phyloP scores from a whole-genome alignment of 2,329 filamentous ascomycete genomes.

The Microcyclospora tardicrescens region DNA sequence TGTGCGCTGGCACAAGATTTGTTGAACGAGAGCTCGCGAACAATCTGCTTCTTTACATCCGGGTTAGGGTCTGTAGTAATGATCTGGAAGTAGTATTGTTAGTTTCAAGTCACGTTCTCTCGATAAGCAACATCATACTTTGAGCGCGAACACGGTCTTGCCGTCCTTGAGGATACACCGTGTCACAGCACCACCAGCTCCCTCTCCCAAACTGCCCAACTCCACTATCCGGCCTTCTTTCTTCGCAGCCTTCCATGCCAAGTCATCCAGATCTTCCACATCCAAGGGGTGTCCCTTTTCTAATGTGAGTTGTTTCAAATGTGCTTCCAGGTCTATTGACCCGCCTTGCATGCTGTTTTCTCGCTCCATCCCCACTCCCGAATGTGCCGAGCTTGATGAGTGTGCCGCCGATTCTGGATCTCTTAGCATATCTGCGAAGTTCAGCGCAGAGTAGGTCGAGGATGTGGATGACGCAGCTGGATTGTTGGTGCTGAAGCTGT shows the following conservation, averaged over 20 bases:
- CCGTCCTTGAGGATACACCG: slow-evolving; percentile 78
- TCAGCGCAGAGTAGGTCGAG: slow-evolving; percentile 61
- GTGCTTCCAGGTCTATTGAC: slow-evolving; percentile 43
- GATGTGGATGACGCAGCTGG: slow-evolving; percentile 80
- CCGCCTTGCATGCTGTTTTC: slow-evolving; percentile 63
- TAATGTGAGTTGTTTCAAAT: slow-evolving; percentile 66
- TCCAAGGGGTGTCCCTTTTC: slow-evolving; percentile 76
- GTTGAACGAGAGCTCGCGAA: slow-evolving; percentile 93
- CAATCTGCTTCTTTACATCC: slow-evolving; percentile 95
- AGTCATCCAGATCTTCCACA: slow-evolving; percentile 88
- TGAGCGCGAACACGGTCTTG: slow-evolving; percentile 89
- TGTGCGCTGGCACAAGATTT: slow-evolving; percentile 92
- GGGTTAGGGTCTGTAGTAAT: slow-evolving; percentile 97
- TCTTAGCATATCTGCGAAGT: slow-evolving; percentile 61
- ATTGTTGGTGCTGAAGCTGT: slow-evolving; percentile 63
- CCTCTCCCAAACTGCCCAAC: slow-evolving; percentile 80
- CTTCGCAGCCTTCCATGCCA: slow-evolving; percentile 88
- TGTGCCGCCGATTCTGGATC: slow-evolving; percentile 83
- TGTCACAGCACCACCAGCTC: slow-evolving; percentile 90
- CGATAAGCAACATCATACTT: slow-evolving; percentile 43
- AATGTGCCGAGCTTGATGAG: slow-evolving; percentile 40
- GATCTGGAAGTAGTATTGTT: slow-evolving; percentile 45
- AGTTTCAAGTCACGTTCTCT: background rate
- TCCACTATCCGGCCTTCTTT: slow-evolving; percentile 79
- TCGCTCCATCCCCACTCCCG: slow-evolving; percentile 57